Evolutionary conservation across 805 yeast species (phyloP), one percentile per base, ranked within the genome.

Genomic region (Pachysolen tannophilus): DNA sequence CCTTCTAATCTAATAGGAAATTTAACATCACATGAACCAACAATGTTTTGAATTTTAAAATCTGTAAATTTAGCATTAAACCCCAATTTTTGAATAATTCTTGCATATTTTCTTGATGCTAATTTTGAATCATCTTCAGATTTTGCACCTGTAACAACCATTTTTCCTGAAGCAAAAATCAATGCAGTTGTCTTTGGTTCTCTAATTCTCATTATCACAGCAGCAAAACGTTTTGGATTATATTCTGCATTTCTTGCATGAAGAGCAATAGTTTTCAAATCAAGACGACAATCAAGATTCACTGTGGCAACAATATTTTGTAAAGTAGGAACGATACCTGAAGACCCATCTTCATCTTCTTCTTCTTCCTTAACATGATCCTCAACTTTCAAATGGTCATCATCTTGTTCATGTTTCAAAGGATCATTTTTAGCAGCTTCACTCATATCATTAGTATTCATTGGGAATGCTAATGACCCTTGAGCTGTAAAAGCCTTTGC

Each of bases 101-200:
- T 79, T 2, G 98, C 98, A 52, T 92, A 92, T 58, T 92, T 92
- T 64, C 98, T 77, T 15, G 96, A 86, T 1, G 98, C 98, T 45
- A 92, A 71, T 59, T 92, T 92, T n/a, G 97, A 86, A 56, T 92
- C 97, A 56, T 92, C 97, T 59, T 92, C 98, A 25, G 95, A 82
- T 60, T 92, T 92, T 17, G 98, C 98, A 74, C 98, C 98, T 20
- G 97, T 92, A 11, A 92, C 98, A 47, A 92, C 98, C 98, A 92
- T 92, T 61, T 92, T 92, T 52, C 98, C 98, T 2, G 97, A 87
- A 2, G 98, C 98, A 60, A 92, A 92, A 46, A 92, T 92, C 47
- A 92, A 69, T 0, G 98, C 97, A 2, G 98, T 92, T 1, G 98
- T 92, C 60, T 92, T 92, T 13, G 98, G 98, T 58, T 92, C 98